Evolutionary conservation across 768 basidiomycete species (phyloP).

Genomic region (Candolleomyces eurysporus): DNA sequence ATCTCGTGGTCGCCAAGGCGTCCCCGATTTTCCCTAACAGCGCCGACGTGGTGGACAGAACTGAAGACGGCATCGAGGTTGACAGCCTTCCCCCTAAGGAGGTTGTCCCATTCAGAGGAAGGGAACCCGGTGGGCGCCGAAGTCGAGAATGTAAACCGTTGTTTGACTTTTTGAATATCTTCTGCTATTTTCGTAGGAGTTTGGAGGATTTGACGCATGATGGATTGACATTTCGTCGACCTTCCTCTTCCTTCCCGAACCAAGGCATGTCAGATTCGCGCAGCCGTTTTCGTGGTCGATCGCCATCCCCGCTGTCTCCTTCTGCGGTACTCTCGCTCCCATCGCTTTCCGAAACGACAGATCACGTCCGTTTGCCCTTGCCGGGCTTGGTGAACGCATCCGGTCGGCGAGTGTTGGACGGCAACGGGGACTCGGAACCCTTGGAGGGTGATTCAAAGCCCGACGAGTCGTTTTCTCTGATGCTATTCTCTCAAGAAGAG

Average conservation of each 20-base stretch:
- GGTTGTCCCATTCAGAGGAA: constrained; percentile 20
- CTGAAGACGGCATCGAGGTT: constrained; percentile 27
- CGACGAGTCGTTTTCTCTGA: too few relatives aligned
- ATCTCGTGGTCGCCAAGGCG: constrained; percentile 19
- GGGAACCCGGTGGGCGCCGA: constrained; percentile 15
- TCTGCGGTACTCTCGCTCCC: neutral
- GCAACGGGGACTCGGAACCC: too few relatives aligned
- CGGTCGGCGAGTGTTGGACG: too few relatives aligned
- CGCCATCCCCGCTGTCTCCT: too few relatives aligned
- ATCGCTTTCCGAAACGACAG: too few relatives aligned
- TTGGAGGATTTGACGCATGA: neutral
- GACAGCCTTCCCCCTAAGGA: constrained; percentile 21
- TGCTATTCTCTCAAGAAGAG: too few relatives aligned
- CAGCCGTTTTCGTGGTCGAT: neutral
- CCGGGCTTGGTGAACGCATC: too few relatives aligned
- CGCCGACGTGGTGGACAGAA: constrained; percentile 11
- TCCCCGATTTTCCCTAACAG: constrained; percentile 9
- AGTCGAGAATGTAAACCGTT: neutral
- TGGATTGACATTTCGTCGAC: neutral
- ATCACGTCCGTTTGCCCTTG: too few relatives aligned
- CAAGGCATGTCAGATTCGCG: neutral
- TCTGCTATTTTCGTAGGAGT: neutral
- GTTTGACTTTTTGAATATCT: constrained; percentile 5
- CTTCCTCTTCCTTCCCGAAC: neutral
- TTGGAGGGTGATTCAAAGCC: too few relatives aligned